Base-by-base conservation (phyloP, 225 moss, liverwort and hornwort genomes). In the Ulota crispa region DNA sequence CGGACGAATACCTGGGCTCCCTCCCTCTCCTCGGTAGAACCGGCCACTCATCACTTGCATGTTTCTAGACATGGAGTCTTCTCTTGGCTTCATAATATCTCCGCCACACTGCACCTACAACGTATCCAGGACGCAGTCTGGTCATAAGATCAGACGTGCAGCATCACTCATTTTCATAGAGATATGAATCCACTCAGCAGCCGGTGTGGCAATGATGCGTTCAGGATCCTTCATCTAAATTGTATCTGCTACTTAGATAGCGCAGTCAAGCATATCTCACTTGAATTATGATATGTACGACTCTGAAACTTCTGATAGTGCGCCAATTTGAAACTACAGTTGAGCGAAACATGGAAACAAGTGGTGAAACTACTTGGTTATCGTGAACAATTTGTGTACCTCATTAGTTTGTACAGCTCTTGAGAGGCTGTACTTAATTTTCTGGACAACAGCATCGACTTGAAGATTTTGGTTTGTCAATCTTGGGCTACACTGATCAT, bases 371-470 rank as follows among this genome's bases (percentile, higher is more conserved):
- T 32, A 3, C 54, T 26, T 24, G 9, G 31, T 56, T 42, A 65
- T 61, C 68, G 14, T 32, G 50, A 66, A 68, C 36, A 42, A 21
- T 28, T 45, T 30, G 41, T 14, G 78, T 78, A 91, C 91, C 86
- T 91, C 88, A 45, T 85, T 88, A 64, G 88, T 78, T 83, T 91
- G 88, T n/a, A 88, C 91, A 43, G 88, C 88, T 76, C 91, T 81
- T 41, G 91, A 91, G 74, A 89, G 85, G 64, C 91, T 91, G 79
- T 91, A 89, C 67, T 91, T 91, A 16, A 91, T 85, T 81, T 91
- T 91, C 45, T 91, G 91, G 37, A 88, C 88, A 70, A 89, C 91
- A 69, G 91, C 91, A 77, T 91, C 91, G 53, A 89, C 91, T 80
- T 85, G 88, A 53, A 91, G 88, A 66, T 89, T 88, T 60, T 88